A percentile compares a stretch with the other conserved stretches of the same genome.
phyloP scores from a whole-genome alignment of 768 basidiomycete genomes.

The Kwoniella botswanensis region DNA sequence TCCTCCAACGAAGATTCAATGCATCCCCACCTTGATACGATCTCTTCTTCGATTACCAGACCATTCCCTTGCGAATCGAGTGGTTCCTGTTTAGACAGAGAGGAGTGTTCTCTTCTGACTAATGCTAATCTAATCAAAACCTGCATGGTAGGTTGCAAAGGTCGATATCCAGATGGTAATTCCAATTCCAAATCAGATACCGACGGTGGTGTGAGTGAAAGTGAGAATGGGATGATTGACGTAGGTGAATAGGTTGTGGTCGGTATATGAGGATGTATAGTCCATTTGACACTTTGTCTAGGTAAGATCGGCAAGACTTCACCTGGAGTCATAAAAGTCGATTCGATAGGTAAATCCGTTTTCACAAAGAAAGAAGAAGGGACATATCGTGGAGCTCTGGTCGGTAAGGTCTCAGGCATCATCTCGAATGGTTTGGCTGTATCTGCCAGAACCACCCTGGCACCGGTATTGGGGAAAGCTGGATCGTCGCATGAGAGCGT shows the following conservation, averaged over 20 bases:
- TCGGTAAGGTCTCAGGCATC: constrained; percentile 53
- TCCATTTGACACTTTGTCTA: constrained; percentile 35
- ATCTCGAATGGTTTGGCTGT: constrained; percentile 49
- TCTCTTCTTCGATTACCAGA: constrained; percentile 42
- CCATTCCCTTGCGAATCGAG: constrained; percentile 35
- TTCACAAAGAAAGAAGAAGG: constrained; percentile 40
- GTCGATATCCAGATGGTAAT: neutral
- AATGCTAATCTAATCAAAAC: constrained; percentile 42
- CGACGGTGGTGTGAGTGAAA: constrained; percentile 39
- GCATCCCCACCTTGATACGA: constrained; percentile 38
- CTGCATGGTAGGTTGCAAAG: constrained; percentile 16
- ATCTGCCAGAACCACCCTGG: constrained; percentile 39
- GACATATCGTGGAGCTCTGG: constrained; percentile 35
- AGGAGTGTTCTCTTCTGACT: constrained; percentile 43
- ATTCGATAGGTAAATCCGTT: constrained; percentile 15
- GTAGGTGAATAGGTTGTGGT: constrained; percentile 53
- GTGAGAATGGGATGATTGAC: constrained; percentile 41
- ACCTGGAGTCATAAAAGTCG: neutral
- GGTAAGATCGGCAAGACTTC: neutral
- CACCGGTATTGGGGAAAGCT: constrained; percentile 21
- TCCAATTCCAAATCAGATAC: constrained; percentile 4
- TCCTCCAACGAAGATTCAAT: constrained; percentile 17
- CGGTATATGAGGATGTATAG: constrained; percentile 42
- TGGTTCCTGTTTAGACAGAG: constrained; percentile 12
- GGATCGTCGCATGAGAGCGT: constrained; percentile 47